phyloP scores from a whole-genome alignment of 805 yeast genomes.

The Gaillardinia entomophila region DNA sequence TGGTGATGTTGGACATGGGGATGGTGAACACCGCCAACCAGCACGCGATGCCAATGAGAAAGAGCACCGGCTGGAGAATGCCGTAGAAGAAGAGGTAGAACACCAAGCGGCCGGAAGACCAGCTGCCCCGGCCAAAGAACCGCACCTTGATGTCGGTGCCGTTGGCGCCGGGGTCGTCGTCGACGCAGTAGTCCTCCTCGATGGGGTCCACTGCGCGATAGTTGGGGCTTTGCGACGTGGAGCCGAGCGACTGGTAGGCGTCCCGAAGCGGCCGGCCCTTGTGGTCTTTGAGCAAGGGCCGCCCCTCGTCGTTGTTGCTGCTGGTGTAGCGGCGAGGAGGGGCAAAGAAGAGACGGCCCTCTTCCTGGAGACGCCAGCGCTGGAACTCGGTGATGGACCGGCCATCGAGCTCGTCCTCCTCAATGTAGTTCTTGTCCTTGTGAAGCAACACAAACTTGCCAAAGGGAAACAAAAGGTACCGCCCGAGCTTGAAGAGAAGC shows the following conservation, averaged over 20 bases:
- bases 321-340: constrained; percentile 46
- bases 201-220: constrained; percentile 9
- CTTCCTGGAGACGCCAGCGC: constrained; percentile 78
- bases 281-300: constrained; percentile 38
- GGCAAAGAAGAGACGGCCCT: constrained; percentile 75
- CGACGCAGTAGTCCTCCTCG: constrained; percentile 12
- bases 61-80: constrained; percentile 62
- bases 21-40: constrained; percentile 87
- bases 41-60: constrained; percentile 49
- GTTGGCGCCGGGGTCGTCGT: constrained; percentile 10
- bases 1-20: constrained; percentile 83
- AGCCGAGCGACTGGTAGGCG: constrained; percentile 27
- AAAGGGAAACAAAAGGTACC: constrained; percentile 78
- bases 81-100: constrained; percentile 70
- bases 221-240: constrained; percentile 4
- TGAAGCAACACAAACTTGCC: constrained; percentile 80
- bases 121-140: constrained; percentile 84
- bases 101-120: constrained; percentile 78
- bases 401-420: constrained; percentile 88
- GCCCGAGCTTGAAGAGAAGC: constrained; percentile 55
- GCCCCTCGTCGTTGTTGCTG: constrained; percentile 17
- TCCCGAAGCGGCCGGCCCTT: constrained; percentile 36
- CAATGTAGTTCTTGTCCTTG: constrained; percentile 72
- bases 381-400: constrained; percentile 78
- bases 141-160: constrained; percentile 41